Evolutionary conservation across 2,329 filamentous ascomycete genomes (phyloP).

Genomic region (Colletotrichum musae): DNA sequence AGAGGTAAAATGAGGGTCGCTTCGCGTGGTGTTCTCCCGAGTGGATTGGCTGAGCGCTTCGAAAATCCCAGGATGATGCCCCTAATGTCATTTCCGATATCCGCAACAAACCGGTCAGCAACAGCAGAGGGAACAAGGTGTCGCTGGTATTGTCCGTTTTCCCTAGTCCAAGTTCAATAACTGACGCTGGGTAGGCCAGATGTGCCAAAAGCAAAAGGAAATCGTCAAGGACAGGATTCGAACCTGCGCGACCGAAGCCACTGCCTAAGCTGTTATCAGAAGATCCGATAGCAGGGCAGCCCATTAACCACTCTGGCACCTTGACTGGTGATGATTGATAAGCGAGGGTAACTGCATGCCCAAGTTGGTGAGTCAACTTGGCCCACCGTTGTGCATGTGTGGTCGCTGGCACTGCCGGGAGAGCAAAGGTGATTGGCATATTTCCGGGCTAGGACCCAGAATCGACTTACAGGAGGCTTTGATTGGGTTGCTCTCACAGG

Average conservation of each 20-base stretch:
- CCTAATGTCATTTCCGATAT: no score
- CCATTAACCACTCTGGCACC: constrained; percentile 42
- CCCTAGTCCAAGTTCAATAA: background rate
- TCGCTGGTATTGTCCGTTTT: no score
- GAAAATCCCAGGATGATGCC: background rate
- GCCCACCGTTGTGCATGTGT: background rate
- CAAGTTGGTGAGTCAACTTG: no score
- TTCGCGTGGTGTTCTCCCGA: constrained; percentile 9
- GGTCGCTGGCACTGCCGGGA: background rate
- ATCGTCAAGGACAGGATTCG: constrained; percentile 40
- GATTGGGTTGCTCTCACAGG: no score
- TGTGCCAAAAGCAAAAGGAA: background rate
- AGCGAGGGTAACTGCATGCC: rapidly evolving
- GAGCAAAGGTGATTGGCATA: no score
- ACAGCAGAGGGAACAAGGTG: no score
- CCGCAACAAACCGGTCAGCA: no score
- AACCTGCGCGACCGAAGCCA: constrained; percentile 42
- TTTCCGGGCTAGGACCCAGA: no score
- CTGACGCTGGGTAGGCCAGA: background rate
- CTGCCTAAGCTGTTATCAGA: constrained; percentile 25
- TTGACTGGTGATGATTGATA: constrained; percentile 3
- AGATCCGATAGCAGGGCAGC: constrained; percentile 36
- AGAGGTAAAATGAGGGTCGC: background rate
- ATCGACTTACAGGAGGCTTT: no score
- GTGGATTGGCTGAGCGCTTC: background rate